Percentiles rank a stretch among this genome's conserved stretches.
phyloP scores from a whole-genome alignment of 2,329 filamentous ascomycete genomes.

The Sarocladium kiliense region DNA sequence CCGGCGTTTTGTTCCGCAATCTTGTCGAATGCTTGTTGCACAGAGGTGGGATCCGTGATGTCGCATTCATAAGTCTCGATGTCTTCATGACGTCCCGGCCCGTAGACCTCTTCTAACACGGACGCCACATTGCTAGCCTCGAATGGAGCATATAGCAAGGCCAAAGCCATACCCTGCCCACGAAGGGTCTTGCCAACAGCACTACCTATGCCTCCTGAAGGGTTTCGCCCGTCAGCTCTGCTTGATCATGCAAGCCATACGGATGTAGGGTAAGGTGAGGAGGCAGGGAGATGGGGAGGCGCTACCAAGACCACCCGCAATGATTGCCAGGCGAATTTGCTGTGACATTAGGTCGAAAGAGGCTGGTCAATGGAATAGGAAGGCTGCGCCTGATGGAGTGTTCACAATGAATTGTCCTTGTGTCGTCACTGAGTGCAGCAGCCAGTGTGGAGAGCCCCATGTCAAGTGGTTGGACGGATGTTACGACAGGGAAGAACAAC shows the following conservation, averaged over 20 bases:
- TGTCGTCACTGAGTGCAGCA: too few species aligned
- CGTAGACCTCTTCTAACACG: conserved; percentile 10
- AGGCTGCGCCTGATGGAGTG: too few species aligned
- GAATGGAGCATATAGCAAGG: conserved; percentile 13
- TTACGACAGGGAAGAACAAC: too few species aligned
- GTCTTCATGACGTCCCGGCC: background rate
- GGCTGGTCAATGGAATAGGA: background rate
- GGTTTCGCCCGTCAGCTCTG: background rate
- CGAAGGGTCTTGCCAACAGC: conserved; percentile 9
- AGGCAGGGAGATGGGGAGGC: background rate
- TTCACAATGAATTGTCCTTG: too few species aligned
- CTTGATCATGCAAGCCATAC: background rate
- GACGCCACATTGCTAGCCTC: conserved; percentile 7
- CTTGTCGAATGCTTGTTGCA: conserved; percentile 10
- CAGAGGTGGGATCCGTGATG: conserved; percentile 9
- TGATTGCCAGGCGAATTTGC: conserved; percentile 8
- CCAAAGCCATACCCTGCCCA: conserved; percentile 9
- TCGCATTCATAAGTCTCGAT: conserved; percentile 12
- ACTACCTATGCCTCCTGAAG: conserved; percentile 12
- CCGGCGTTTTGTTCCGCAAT: conserved; percentile 6
- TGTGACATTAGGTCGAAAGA: conserved; percentile 11
- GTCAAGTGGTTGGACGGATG: too few species aligned
- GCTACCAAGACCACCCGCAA: conserved; percentile 12
- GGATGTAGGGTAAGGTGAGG: background rate
- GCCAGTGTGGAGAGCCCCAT: too few species aligned